Conservation (phyloP, 1,284 basidiomycete genomes). For the Tilletia walkeri region DNA sequence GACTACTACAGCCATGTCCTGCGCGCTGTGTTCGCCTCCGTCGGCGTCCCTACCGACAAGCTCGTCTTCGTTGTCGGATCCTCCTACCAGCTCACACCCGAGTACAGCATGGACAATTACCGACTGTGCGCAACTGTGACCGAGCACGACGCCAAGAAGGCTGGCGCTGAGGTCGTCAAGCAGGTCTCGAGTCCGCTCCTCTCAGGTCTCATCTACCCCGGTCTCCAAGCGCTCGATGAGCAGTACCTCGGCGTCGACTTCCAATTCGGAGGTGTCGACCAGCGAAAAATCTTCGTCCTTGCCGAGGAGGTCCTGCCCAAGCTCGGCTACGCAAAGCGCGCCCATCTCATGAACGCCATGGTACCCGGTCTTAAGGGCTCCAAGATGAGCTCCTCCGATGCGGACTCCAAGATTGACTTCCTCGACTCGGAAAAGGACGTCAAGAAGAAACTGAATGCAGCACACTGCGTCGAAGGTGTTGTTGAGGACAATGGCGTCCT, state of each 20-base stretch:
- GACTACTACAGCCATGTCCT: constrained; percentile 86
- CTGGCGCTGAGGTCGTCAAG: constrained; percentile 99
- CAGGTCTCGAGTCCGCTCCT: constrained; percentile 89
- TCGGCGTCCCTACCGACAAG: constrained; percentile 82
- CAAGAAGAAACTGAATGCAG: constrained; percentile 84
- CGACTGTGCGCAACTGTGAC: constrained; percentile 81
- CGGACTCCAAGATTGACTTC: constrained; percentile 96
- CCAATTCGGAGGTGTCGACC: constrained; percentile 97
- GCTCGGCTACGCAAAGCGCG: constrained; percentile 89
- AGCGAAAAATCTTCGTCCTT: constrained; percentile 98
- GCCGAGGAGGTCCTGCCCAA: constrained; percentile 91
- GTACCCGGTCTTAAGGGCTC: constrained; percentile 89
- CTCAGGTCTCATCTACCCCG: constrained; percentile 90
- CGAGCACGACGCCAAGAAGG: constrained; percentile 95
- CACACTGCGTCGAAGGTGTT: constrained; percentile 94
- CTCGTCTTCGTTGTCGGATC: constrained; percentile 77
- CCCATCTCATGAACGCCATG: constrained; percentile 98
- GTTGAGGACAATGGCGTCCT: constrained; percentile 85
- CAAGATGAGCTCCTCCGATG: constrained; percentile 98
- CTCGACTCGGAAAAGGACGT: constrained; percentile 81
- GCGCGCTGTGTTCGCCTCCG: constrained; percentile 76
- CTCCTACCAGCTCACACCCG: constrained; percentile 82
- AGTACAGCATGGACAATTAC: constrained; percentile 96
- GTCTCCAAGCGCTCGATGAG: constrained; percentile 93
- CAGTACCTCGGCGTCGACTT: constrained; percentile 94